These are phyloP conservation scores for Cyclospora cayetanensis DNA, from an alignment of 169 alveolate genomes.

Conservation along the genomic window DNA sequence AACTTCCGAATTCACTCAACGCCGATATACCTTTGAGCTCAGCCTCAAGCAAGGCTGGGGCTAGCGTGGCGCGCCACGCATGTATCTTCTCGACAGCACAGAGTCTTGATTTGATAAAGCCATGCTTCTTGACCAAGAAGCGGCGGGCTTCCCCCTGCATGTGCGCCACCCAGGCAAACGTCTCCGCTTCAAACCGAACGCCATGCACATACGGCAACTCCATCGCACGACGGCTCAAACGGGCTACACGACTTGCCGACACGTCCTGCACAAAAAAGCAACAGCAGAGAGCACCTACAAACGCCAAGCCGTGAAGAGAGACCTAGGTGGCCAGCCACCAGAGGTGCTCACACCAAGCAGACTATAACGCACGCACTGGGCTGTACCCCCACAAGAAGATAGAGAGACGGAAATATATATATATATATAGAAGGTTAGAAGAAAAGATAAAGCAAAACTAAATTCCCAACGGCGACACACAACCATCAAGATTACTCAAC, in stretches of 20 bases:
- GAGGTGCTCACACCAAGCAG: too few species aligned
- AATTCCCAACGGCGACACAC: too few species aligned
- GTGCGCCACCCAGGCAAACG: constrained; percentile 71
- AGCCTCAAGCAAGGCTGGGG: constrained; percentile 46
- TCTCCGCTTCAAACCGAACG: constrained; percentile 71
- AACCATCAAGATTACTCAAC: too few species aligned
- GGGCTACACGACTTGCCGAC: constrained; percentile 67
- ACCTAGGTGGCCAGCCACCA: too few species aligned
- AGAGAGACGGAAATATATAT: too few species aligned
- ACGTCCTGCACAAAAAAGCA: constrained; percentile 43
- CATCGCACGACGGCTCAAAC: constrained; percentile 68
- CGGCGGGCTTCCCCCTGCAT: constrained; percentile 68
- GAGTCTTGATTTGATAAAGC: constrained; percentile 69
- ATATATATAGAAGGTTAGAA: too few species aligned
- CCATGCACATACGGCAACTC: constrained; percentile 75
- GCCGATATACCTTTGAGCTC: constrained; percentile 48
- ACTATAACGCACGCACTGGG: too few species aligned
- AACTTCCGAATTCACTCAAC: too few species aligned
- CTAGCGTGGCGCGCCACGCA: constrained; percentile 65
- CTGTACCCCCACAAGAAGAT: too few species aligned
- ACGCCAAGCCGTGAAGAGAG: too few species aligned
- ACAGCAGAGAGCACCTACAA: too few species aligned
- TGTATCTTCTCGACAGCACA: constrained; percentile 70
- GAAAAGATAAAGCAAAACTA: too few species aligned
- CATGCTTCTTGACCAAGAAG: constrained; percentile 72